phyloP scores from a whole-genome alignment of 2,329 filamentous ascomycete genomes.

The Zymoseptoria pseudotritici region DNA sequence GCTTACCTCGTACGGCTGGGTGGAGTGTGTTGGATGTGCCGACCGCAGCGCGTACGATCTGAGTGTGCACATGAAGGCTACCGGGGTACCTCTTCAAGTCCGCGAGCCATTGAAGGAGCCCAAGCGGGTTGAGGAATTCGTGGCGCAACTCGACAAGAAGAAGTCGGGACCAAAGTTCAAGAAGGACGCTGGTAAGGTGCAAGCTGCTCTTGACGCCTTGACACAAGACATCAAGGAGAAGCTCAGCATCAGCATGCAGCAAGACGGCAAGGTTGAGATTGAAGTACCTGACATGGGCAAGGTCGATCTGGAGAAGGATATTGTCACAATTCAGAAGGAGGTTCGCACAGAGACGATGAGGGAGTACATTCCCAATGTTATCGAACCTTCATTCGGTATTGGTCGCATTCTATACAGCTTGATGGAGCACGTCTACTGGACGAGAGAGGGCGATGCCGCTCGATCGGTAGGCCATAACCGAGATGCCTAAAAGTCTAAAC shows the following conservation, averaged over 20 bases:
- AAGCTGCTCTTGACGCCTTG: constrained; percentile 67
- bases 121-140: constrained; percentile 75
- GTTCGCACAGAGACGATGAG: constrained; percentile 75
- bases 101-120: constrained; percentile 74
- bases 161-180: constrained; percentile 93
- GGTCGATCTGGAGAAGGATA: constrained; percentile 70
- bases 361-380: constrained; percentile 78
- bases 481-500: background rate
- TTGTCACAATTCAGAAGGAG: constrained; percentile 75
- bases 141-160: constrained; percentile 85
- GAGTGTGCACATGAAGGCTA: constrained; percentile 87
- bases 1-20: constrained; percentile 87
- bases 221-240: constrained; percentile 76
- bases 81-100: constrained; percentile 76
- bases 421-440: constrained; percentile 95
- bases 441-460: constrained; percentile 72
- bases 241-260: constrained; percentile 64
- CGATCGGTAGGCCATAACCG: constrained; percentile 61
- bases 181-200: constrained; percentile 82
- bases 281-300: constrained; percentile 69
- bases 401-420: constrained; percentile 88
- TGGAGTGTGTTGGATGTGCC: constrained; percentile 95
- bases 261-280: constrained; percentile 67
- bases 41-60: constrained; percentile 93
- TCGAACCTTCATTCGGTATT: constrained; percentile 96